phyloP scores from a whole-genome alignment of 257 asterid genomes.

The Nicotiana obtusifolia region DNA sequence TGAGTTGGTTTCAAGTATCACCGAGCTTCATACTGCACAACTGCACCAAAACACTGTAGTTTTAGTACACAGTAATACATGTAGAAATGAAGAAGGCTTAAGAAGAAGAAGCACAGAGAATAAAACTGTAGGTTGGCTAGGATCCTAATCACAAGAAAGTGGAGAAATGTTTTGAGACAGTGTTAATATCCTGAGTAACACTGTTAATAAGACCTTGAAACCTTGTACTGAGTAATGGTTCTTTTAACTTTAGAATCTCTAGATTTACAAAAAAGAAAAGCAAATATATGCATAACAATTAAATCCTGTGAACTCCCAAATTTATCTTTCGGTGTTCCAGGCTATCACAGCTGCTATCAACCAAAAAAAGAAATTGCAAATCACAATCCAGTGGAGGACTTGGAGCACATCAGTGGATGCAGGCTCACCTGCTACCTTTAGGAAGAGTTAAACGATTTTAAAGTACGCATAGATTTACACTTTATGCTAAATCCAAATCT shows the following conservation, averaged over 20 bases:
- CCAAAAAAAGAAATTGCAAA: background rate
- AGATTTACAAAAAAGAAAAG: background rate
- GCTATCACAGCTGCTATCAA: background rate
- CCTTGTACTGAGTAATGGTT: background rate
- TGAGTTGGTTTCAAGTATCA: background rate
- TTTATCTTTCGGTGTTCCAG: background rate
- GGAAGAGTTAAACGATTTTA: background rate
- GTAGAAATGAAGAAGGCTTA: too few species aligned
- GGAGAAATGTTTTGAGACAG: background rate
- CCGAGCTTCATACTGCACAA: conserved; percentile 18
- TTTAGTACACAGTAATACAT: background rate
- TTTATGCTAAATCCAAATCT: background rate
- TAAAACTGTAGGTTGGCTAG: background rate
- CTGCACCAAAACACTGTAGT: background rate
- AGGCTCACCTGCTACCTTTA: background rate
- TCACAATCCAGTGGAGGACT: background rate
- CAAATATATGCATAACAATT: background rate
- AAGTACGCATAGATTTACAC: background rate
- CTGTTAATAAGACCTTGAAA: background rate
- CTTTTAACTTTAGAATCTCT: background rate
- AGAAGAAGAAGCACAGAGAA: background rate
- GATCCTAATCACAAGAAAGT: background rate
- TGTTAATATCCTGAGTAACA: background rate
- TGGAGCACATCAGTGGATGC: background rate
- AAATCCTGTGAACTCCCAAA: background rate